phyloP scores from a whole-genome alignment of 2,329 filamentous ascomycete genomes.

The Fusarium tjaetaba region DNA sequence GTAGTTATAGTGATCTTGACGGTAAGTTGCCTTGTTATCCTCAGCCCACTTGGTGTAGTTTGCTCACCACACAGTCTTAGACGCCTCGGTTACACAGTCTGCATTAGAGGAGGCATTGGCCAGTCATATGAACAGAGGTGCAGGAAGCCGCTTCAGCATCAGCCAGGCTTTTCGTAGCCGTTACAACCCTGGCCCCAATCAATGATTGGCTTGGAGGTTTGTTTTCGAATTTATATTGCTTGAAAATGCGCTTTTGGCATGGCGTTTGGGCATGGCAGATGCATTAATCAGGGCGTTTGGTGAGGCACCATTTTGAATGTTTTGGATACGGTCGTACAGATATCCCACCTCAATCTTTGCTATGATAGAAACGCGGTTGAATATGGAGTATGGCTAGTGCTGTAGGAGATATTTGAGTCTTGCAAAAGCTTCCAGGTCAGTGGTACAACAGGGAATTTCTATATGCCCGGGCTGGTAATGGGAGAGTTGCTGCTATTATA shows the following conservation, averaged over 20 bases:
- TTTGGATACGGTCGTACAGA: conserved; percentile 18
- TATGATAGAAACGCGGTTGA: conserved; percentile 5
- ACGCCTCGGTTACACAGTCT: conserved; percentile 82
- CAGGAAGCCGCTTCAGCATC: conserved; percentile 69
- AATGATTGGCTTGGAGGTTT: conserved; percentile 25
- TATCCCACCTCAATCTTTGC: conserved; percentile 34
- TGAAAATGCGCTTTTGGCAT: conserved; percentile 24
- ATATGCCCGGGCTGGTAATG: not conserved
- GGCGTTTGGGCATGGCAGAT: conserved; percentile 36
- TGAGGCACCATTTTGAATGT: conserved; percentile 4
- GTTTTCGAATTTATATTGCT: not conserved
- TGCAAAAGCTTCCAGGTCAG: not conserved
- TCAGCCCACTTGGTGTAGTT: not conserved
- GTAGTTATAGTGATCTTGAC: conserved; percentile 87
- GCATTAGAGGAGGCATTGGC: conserved; percentile 82
- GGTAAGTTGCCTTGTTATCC: conserved; percentile 56
- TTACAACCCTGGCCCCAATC: conserved; percentile 57
- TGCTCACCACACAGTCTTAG: conserved; percentile 51
- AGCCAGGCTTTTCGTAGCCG: conserved; percentile 73
- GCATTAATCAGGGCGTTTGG: conserved; percentile 41
- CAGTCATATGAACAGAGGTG: conserved; percentile 57
- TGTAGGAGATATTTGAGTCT: not conserved
- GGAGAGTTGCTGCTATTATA: not conserved
- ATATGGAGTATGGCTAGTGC: not conserved
- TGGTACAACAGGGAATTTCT: not conserved